Base-by-base conservation (phyloP, 2,329 filamentous ascomycete genomes). In the Trichoderma asperellum region DNA sequence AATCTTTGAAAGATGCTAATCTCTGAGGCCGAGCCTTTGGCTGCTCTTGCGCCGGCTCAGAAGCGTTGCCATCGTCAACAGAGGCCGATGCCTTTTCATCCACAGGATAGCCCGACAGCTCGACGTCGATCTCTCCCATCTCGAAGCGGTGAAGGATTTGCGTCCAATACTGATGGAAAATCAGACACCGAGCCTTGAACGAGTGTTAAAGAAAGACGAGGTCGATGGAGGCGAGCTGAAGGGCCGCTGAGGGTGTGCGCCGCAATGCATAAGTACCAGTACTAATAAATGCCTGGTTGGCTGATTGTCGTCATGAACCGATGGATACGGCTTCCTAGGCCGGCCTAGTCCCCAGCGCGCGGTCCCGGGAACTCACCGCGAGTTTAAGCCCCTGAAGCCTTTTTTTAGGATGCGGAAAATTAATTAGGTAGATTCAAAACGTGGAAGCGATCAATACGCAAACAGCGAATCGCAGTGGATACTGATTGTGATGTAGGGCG, bases 1-100 rank as follows among this genome's bases (percentile, higher is more conserved):
- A 86, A 75, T 87, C 85, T 14, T 77, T 75, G 64, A 84, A 77
- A 2, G 70, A 74, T 0, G 84, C 83, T 68, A 84, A 81, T 68
- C 84, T 79, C 74, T 85, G 81, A 5, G 83, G 81, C 10, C 78
- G 79, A 2, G 74, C 66, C 70, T 82, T 81, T 63, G 76, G 73
- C 66, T 81, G 73, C 68, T 81, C 76, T 4, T 71, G 69, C 2
- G 75, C 75, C 34, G 75, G 69, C 62, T 78, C 75, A 35, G 49
- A 52, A 18, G 82, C 76, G 70, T 76, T 64, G 40, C 56, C 71
- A 16, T 59, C 62, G 12, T 68, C 55, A 5, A 58, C 62, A 2
- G 53, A 27, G 52, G 68, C 64, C n/a, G 53, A 27, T 43, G 68
- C 64, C 27, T 71, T 62, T 27, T 64, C 63, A 14, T 49, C 21